Conservation (phyloP, 2,329 filamentous ascomycete species). For the Aspergillus ibericus region DNA sequence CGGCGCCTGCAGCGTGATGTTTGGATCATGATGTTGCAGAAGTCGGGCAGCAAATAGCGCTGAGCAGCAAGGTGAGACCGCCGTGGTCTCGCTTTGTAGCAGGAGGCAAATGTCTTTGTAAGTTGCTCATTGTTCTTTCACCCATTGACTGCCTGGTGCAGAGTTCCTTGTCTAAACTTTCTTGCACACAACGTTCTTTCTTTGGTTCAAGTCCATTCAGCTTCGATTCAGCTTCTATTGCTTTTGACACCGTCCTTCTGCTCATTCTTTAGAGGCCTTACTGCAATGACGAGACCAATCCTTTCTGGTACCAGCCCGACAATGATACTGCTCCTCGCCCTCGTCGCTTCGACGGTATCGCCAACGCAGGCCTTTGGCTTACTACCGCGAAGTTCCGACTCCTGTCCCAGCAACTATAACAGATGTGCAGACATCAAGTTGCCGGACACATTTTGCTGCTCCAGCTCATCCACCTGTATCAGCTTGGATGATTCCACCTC, state of each 20-base stretch:
- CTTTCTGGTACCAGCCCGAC: conserved; percentile 6
- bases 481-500: conserved; percentile 44
- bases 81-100: not conserved
- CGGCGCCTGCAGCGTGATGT: conserved; percentile 32
- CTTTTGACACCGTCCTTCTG: not conserved
- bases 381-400: conserved; percentile 23
- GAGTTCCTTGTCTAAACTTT: conserved; percentile 3
- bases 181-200: not conserved
- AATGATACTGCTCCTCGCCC: conserved; percentile 25
- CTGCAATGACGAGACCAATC: conserved; percentile 20
- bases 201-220: not conserved
- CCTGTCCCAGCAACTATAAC: conserved; percentile 36
- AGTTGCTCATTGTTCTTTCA: conserved; percentile 1
- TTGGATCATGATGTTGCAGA: conserved; percentile 20
- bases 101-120: not conserved
- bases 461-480: conserved; percentile 41
- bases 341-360: conserved; percentile 23
- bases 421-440: conserved; percentile 39
- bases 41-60: conserved; percentile 15
- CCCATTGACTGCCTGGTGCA: not conserved
- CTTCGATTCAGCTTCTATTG: not conserved
- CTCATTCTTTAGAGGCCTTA: not conserved
- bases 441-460: conserved; percentile 47
- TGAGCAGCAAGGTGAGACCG: not conserved
- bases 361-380: conserved; percentile 24